phyloP scores from a whole-genome alignment of 202 grass and related monocot species.

The Setaria viridis region DNA sequence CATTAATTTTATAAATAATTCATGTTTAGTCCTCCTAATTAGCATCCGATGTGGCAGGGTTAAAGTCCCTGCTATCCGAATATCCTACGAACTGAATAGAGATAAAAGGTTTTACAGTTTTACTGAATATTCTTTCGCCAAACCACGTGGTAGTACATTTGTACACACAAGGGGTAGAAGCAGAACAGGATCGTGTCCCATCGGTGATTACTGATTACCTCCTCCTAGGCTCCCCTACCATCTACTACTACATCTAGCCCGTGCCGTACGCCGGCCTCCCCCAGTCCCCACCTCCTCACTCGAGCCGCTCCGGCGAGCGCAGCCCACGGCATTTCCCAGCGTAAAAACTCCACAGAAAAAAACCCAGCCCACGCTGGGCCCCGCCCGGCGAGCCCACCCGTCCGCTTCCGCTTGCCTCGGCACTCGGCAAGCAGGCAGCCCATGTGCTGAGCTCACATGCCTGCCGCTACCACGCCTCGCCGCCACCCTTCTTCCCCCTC shows the following conservation, averaged over 20 bases:
- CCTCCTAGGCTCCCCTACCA: too few relatives aligned
- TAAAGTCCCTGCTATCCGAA: too few relatives aligned
- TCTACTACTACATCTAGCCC: not conserved
- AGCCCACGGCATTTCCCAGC: slow-evolving; percentile 12
- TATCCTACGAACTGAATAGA: too few relatives aligned
- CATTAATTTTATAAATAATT: too few relatives aligned
- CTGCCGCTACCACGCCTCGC: slow-evolving; percentile 28
- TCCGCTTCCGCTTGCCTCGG: not conserved
- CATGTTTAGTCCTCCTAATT: too few relatives aligned
- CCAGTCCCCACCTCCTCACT: too few relatives aligned
- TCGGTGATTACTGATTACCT: too few relatives aligned
- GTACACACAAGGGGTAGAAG: too few relatives aligned
- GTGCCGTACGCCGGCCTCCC: not conserved
- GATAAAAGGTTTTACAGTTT: not conserved
- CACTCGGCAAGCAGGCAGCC: slow-evolving; percentile 37
- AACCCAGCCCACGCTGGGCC: slow-evolving; percentile 11
- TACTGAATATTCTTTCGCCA: not conserved
- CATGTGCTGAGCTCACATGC: slow-evolving; percentile 61
- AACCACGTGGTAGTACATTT: too few relatives aligned
- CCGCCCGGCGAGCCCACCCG: slow-evolving; percentile 38
- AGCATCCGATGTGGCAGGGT: too few relatives aligned
- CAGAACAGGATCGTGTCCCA: too few relatives aligned
- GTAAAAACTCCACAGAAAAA: not conserved
- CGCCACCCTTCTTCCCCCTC: slow-evolving; percentile 18
- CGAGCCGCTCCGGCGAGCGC: slow-evolving; percentile 10